Conservation (phyloP, 2,329 filamentous ascomycete genomes). For the Aspergillus cejpii region DNA sequence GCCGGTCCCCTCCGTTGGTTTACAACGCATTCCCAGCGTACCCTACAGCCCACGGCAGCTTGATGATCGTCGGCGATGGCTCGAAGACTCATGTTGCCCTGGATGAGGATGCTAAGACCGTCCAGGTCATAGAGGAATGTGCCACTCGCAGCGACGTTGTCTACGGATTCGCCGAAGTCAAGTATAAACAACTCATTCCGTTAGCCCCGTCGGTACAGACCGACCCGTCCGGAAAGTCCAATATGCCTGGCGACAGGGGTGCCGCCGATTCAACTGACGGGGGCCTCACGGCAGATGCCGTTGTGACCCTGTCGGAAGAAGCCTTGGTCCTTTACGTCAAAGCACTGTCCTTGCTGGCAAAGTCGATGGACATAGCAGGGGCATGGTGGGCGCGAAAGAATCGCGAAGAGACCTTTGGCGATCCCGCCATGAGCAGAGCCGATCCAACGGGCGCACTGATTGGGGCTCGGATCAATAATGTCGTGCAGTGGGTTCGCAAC, state of each 20-base stretch:
- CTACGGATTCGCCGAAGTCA: slow-evolving; percentile 95
- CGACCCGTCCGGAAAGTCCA: slow-evolving; percentile 26
- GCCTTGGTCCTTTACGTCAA: slow-evolving; percentile 95
- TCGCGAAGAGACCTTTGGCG: slow-evolving; percentile 52
- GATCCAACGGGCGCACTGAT: slow-evolving; percentile 47
- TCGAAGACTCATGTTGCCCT: slow-evolving; percentile 54
- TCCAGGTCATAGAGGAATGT: slow-evolving; percentile 81
- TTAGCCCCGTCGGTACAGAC: slow-evolving; percentile 61
- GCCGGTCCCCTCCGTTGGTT: slow-evolving; percentile 41
- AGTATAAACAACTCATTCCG: slow-evolving; percentile 94
- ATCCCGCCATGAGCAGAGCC: slow-evolving; percentile 41
- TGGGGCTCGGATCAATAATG: slow-evolving; percentile 73
- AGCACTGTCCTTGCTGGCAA: slow-evolving; percentile 77
- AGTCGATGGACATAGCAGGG: slow-evolving; percentile 91
- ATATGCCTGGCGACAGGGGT: slow-evolving; percentile 26
- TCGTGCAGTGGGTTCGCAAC: slow-evolving; percentile 88
- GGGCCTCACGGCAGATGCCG: slow-evolving; percentile 75
- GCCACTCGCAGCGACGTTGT: slow-evolving; percentile 93
- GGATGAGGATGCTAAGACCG: slow-evolving; percentile 73
- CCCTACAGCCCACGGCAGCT: slow-evolving; percentile 63
- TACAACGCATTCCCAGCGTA: slow-evolving; percentile 75
- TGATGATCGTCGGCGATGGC: slow-evolving; percentile 58
- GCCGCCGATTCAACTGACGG: slow-evolving; percentile 58
- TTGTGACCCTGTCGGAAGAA: slow-evolving; percentile 84
- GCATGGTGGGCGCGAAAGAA: slow-evolving; percentile 82